Percentiles rank a stretch among this genome's conserved stretches.
Evolutionary conservation across 2,329 filamentous ascomycete species (phyloP).

Genomic region (Aspergillus persii): DNA sequence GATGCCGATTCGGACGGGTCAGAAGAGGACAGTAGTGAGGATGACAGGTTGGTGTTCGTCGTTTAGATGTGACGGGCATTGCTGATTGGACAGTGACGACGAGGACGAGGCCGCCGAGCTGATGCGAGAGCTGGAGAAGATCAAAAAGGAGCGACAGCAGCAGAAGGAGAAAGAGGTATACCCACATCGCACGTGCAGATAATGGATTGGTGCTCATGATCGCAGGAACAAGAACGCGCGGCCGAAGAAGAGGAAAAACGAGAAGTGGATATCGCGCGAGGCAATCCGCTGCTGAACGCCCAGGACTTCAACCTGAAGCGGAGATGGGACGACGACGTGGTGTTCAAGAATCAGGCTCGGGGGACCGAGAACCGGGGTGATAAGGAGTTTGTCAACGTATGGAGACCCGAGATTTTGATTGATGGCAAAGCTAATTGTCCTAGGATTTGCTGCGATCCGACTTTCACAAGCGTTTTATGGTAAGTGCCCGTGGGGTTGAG

Average conservation of each 20-base stretch:
- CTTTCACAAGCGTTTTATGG: slow-evolving; percentile 98
- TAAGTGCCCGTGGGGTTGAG: slow-evolving; percentile 26
- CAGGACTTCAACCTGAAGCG: slow-evolving; percentile 85
- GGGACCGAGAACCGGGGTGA: slow-evolving; percentile 89
- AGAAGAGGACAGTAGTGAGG: slow-evolving; percentile 58
- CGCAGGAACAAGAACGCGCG: slow-evolving; percentile 72
- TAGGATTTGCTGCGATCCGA: slow-evolving; percentile 87
- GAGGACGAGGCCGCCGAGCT: slow-evolving; percentile 85
- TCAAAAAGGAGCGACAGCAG: slow-evolving; percentile 80
- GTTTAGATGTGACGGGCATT: not conserved
- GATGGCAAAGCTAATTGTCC: slow-evolving; percentile 17
- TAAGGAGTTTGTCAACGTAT: slow-evolving; percentile 95
- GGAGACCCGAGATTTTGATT: slow-evolving; percentile 23
- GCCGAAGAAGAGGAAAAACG: slow-evolving; percentile 77
- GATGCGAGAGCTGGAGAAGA: slow-evolving; percentile 90
- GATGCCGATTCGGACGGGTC: slow-evolving; percentile 75
- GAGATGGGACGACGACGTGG: slow-evolving; percentile 96
- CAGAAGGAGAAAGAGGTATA: slow-evolving; percentile 70
- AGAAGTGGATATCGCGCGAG: slow-evolving; percentile 84
- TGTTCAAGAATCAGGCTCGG: slow-evolving; percentile 97
- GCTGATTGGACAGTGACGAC: slow-evolving; percentile 56
- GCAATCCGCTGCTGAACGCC: slow-evolving; percentile 84
- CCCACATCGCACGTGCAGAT: not conserved
- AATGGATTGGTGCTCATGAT: slow-evolving; percentile 11
- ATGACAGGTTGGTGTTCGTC: slow-evolving; percentile 52